Evolutionary conservation across 2,329 filamentous ascomycete species (phyloP).

Genomic region (Monosporascus sp.): DNA sequence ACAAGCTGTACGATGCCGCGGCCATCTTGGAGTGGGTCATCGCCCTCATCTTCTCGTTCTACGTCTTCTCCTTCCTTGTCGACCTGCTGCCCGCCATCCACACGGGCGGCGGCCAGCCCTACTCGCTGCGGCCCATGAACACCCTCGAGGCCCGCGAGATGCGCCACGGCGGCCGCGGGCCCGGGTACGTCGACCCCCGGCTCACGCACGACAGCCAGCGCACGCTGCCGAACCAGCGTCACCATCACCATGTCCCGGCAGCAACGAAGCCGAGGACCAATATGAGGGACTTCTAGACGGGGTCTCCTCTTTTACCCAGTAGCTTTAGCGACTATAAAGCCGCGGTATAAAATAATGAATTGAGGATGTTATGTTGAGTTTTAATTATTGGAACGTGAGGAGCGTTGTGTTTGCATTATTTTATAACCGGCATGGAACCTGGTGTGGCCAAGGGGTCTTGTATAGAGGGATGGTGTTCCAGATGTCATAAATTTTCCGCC

Average conservation of each 20-base stretch:
- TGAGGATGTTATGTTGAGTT: not conserved
- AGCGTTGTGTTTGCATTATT: no score
- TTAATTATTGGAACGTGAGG: no score
- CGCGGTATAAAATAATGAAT: slow-evolving; percentile 1
- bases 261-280: slow-evolving; percentile 10
- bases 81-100: slow-evolving; percentile 77
- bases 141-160: slow-evolving; percentile 22
- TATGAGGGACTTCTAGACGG: slow-evolving; percentile 17
- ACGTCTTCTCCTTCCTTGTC: slow-evolving; percentile 79
- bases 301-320: not conserved
- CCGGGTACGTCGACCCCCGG: slow-evolving; percentile 7
- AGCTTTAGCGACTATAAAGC: slow-evolving; percentile 1
- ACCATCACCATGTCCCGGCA: slow-evolving; percentile 2
- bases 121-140: slow-evolving; percentile 16
- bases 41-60: slow-evolving; percentile 80
- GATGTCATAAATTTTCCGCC: no score
- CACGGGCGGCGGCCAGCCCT: slow-evolving; percentile 30
- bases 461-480: no score
- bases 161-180: slow-evolving; percentile 11
- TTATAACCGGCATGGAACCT: no score
- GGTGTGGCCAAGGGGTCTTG: no score
- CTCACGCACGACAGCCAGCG: slow-evolving; percentile 23
- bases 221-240: slow-evolving; percentile 17
- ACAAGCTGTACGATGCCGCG: slow-evolving; percentile 53
- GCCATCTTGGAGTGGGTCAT: slow-evolving; percentile 78